A percentile compares a stretch with the other conserved stretches of the same genome.
phyloP scores from a whole-genome alignment of 2,329 filamentous ascomycete species.

The Cladophialophora yegresii region DNA sequence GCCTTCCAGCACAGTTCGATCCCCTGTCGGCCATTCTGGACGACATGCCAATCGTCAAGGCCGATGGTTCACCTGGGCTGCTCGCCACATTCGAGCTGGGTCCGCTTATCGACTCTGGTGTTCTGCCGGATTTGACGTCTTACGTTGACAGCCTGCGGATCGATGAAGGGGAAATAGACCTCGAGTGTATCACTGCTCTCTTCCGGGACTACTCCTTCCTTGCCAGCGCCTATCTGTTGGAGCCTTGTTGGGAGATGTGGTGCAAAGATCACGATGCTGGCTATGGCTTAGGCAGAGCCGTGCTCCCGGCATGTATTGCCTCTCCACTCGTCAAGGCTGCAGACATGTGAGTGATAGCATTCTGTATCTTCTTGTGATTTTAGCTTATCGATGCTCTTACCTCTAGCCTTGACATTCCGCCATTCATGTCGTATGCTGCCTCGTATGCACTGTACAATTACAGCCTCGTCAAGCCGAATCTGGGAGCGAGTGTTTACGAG shows the following conservation, averaged over 20 bases:
- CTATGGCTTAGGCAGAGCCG: conserved; percentile 76
- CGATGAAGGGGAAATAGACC: conserved; percentile 58
- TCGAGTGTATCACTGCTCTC: conserved; percentile 78
- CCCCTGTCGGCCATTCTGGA: conserved; percentile 70
- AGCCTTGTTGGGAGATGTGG: conserved; percentile 82
- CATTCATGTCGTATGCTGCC: conserved; percentile 83
- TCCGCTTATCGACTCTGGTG: conserved; percentile 65
- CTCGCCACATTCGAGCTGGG: conserved; percentile 74
- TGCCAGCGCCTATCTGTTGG: conserved; percentile 83
- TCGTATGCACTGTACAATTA: conserved; percentile 67
- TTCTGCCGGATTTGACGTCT: conserved; percentile 74
- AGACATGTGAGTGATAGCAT: conserved; percentile 68
- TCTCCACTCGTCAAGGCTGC: conserved; percentile 80
- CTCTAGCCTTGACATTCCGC: conserved; percentile 70
- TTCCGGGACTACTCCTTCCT: conserved; percentile 93
- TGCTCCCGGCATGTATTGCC: conserved; percentile 73
- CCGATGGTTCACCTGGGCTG: conserved; percentile 72
- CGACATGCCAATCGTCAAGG: conserved; percentile 76
- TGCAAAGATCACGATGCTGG: conserved; percentile 59
- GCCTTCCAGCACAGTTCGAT: conserved; percentile 72
- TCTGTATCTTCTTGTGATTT: background rate
- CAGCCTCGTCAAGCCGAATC: conserved; percentile 57
- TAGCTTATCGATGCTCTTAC: conserved; percentile 27
- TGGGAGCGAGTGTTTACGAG: conserved; percentile 47
- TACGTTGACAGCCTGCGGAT: conserved; percentile 67